Conservation (phyloP, 345 rosid species). For the Limnanthes douglasii region DNA sequence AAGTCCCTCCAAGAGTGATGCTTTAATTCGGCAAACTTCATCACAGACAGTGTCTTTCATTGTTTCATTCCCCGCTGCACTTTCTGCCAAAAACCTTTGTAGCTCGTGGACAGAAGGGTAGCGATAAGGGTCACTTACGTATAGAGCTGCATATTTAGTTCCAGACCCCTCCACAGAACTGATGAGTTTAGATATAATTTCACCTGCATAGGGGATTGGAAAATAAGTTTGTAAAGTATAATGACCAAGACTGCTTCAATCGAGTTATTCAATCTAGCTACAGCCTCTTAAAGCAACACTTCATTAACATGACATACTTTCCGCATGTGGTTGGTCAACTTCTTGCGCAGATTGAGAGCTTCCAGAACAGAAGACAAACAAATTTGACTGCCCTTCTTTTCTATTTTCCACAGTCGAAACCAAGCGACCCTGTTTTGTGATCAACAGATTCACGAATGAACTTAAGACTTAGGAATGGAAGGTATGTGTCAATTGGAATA, state of each 20-base stretch:
- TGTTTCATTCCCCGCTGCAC: slow-evolving; percentile 26
- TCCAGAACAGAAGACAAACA: slow-evolving; percentile 60
- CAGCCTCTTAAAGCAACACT: neutral
- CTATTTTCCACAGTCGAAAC: slow-evolving; percentile 47
- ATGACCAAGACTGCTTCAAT: slow-evolving; percentile 4
- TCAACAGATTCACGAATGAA: neutral
- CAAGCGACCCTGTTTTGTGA: slow-evolving; percentile 45
- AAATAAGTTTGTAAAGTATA: neutral
- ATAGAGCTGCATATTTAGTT: slow-evolving; percentile 57
- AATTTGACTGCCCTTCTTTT: slow-evolving; percentile 42
- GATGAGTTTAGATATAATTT: slow-evolving; percentile 49
- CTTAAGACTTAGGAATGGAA: slow-evolving; percentile 3
- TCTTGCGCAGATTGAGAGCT: slow-evolving; percentile 21
- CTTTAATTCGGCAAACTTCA: slow-evolving; percentile 77
- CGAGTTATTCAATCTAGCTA: neutral
- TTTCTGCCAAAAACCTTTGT: slow-evolving; percentile 82
- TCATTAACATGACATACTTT: slow-evolving; percentile 30
- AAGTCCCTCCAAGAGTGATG: slow-evolving; percentile 84
- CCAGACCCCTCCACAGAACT: slow-evolving; percentile 50
- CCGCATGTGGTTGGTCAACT: slow-evolving; percentile 26
- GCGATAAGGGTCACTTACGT: slow-evolving; percentile 60
- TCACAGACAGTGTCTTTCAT: slow-evolving; percentile 25
- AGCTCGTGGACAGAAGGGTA: slow-evolving; percentile 46
- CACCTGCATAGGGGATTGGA: slow-evolving; percentile 28
- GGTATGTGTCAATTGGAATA: neutral